phyloP scores from a whole-genome alignment of 306 rosid species.

The Mimosa pudica region DNA sequence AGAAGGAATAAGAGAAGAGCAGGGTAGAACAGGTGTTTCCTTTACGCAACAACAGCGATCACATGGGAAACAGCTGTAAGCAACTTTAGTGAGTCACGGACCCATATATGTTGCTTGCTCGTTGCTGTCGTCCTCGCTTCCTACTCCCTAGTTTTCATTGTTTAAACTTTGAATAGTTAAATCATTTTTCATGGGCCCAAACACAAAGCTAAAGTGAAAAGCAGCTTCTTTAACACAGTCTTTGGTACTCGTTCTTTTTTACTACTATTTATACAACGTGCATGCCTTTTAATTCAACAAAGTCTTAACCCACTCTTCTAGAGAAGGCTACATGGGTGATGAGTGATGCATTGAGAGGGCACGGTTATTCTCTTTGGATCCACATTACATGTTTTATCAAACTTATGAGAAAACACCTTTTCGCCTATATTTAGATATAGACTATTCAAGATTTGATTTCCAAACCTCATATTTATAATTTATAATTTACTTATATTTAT shows the following conservation, averaged over 20 bases:
- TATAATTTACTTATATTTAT: no score
- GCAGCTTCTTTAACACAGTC: neutral
- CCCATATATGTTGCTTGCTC: conserved; percentile 32
- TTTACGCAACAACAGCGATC: conserved; percentile 4
- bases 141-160: neutral
- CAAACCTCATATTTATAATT: no score
- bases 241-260: neutral
- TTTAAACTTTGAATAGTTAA: neutral
- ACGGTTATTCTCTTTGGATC: no score
- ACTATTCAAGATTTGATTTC: no score
- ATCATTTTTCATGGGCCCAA: neutral
- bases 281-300: no score
- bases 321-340: no score
- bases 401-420: no score
- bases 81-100: conserved; percentile 20
- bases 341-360: no score
- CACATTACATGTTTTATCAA: no score
- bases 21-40: neutral
- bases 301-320: no score
- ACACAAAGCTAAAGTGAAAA: neutral
- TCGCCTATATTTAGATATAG: no score
- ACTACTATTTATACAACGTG: no score
- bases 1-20: neutral
- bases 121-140: neutral
- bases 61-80: conserved; percentile 11